A percentile compares a stretch with the other conserved stretches of the same genome.
These are phyloP conservation scores for Botryotinia narcissicola DNA, from an alignment of 2,329 filamentous ascomycete genomes.

Conservation along the genomic window DNA sequence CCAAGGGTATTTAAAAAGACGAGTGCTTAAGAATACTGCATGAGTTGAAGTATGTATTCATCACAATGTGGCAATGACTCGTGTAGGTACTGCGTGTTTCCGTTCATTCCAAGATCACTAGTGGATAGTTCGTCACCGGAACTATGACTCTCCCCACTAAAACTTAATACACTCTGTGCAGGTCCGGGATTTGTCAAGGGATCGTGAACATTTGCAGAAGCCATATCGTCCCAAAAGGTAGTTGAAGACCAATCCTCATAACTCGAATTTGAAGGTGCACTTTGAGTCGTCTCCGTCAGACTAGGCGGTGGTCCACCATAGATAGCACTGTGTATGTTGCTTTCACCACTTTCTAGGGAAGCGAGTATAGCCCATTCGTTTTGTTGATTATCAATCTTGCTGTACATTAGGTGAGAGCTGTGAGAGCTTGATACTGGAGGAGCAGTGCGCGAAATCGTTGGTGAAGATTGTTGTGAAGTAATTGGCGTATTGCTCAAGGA, in stretches of 20 bases:
- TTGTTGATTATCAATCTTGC: conserved; percentile 43
- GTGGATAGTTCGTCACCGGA: conserved; percentile 47
- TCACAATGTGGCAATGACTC: background rate
- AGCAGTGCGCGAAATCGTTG: conserved; percentile 31
- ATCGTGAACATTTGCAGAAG: conserved; percentile 44
- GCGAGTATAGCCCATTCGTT: conserved; percentile 77
- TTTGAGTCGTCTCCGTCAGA: conserved; percentile 24
- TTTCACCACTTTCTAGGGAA: conserved; percentile 73
- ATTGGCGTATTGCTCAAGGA: conserved; percentile 48
- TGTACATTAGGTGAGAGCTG: conserved; percentile 28
- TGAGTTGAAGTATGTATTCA: background rate
- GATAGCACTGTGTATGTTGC: conserved; percentile 82
- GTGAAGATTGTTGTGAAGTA: conserved; percentile 51
- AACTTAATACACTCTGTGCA: conserved; percentile 56
- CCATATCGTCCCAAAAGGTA: conserved; percentile 44
- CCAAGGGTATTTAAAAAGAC: background rate
- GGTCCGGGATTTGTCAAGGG: conserved; percentile 34
- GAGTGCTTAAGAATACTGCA: background rate
- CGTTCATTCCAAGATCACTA: conserved; percentile 30
- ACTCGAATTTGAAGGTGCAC: conserved; percentile 24
- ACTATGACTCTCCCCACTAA: conserved; percentile 58
- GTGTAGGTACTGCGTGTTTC: background rate
- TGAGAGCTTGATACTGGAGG: conserved; percentile 30
- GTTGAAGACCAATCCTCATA: conserved; percentile 55
- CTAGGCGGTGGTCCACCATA: conserved; percentile 61